Percentiles rank a stretch among this genome's conserved stretches.
Conservation (phyloP, 2,329 filamentous ascomycete species). For the Cryphonectria parasitica region DNA sequence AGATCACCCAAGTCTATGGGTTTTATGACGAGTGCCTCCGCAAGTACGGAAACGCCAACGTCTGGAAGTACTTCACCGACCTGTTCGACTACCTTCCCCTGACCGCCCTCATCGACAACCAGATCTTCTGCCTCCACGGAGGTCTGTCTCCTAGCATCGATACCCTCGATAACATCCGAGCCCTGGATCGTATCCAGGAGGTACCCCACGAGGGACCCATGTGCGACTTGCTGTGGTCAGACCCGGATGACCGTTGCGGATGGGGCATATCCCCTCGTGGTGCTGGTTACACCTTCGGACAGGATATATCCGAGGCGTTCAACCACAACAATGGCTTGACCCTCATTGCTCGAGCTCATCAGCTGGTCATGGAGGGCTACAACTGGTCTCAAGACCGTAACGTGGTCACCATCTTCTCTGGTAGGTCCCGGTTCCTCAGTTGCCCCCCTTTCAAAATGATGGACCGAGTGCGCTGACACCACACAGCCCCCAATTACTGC, state of each 20-base stretch:
- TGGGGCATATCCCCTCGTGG: constrained; percentile 96
- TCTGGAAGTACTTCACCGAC: constrained; percentile 99
- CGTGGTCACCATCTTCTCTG: constrained; percentile 98
- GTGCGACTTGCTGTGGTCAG: constrained; percentile 97
- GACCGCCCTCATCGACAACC: constrained; percentile 96
- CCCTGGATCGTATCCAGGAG: constrained; percentile 95
- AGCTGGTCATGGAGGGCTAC: constrained; percentile 99
- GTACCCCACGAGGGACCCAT: constrained; percentile 98
- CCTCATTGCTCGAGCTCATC: constrained; percentile 92
- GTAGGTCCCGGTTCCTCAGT: constrained; percentile 49
- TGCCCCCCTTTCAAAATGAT: background rate
- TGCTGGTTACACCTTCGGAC: constrained; percentile 92
- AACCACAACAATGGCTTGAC: constrained; percentile 99
- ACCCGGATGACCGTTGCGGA: constrained; percentile 94
- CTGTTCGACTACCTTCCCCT: constrained; percentile 98
- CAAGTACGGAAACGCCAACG: constrained; percentile 98
- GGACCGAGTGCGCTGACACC: constrained; percentile 35
- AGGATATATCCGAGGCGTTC: constrained; percentile 98
- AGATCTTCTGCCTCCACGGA: constrained; percentile 98
- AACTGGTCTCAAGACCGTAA: constrained; percentile 99
- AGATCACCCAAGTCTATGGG: constrained; percentile 98
- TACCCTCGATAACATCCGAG: constrained; percentile 92
- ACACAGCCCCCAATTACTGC: constrained; percentile 85
- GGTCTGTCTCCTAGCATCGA: constrained; percentile 95
- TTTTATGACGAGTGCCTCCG: constrained; percentile 99